Percentiles rank a stretch among this genome's conserved stretches.
Evolutionary conservation across 2,329 filamentous ascomycete genomes (phyloP).

Genomic region (Bipolaris bicolor): DNA sequence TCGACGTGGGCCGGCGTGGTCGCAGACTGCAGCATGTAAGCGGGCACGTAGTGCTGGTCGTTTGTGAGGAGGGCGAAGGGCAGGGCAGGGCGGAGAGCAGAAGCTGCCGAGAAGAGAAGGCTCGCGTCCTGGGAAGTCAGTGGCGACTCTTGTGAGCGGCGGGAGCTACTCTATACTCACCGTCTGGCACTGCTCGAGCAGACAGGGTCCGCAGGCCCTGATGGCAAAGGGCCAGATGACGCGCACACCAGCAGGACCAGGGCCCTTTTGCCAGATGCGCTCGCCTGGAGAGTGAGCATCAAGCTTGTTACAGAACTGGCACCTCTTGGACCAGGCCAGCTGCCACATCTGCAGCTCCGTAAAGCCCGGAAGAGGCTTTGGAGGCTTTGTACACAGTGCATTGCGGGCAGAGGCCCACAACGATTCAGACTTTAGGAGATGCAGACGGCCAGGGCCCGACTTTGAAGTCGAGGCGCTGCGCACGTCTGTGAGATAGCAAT

Average conservation of each 20-base stretch:
- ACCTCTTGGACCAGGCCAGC: conserved; percentile 66
- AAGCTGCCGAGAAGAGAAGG: conserved; percentile 67
- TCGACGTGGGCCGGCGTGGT: conserved; percentile 57
- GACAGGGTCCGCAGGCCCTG: conserved; percentile 70
- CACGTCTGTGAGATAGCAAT: conserved; percentile 53
- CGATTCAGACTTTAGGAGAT: conserved; percentile 63
- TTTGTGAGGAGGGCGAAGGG: conserved; percentile 70
- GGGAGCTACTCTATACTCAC: conserved; percentile 55
- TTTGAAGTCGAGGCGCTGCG: conserved; percentile 40
- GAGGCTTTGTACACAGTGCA: conserved; percentile 69
- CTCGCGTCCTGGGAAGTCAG: conserved; percentile 67
- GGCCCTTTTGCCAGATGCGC: conserved; percentile 64
- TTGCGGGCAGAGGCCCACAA: conserved; percentile 76
- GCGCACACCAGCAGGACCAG: conserved; percentile 65
- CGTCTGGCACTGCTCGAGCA: conserved; percentile 66
- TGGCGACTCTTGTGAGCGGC: conserved; percentile 9
- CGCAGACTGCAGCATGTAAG: conserved; percentile 60
- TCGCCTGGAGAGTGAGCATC: conserved; percentile 36
- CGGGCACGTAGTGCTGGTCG: conserved; percentile 65
- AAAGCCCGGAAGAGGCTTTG: conserved; percentile 67
- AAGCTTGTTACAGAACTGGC: conserved; percentile 69
- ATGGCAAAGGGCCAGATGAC: conserved; percentile 75
- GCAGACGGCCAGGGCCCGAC: conserved; percentile 40
- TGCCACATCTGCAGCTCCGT: conserved; percentile 80
- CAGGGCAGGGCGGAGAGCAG: conserved; percentile 69